A percentile compares a stretch with the other conserved stretches of the same genome.
These are phyloP conservation scores for Trametes sanguinea DNA, from an alignment of 768 basidiomycete species.

Conservation along the genomic window DNA sequence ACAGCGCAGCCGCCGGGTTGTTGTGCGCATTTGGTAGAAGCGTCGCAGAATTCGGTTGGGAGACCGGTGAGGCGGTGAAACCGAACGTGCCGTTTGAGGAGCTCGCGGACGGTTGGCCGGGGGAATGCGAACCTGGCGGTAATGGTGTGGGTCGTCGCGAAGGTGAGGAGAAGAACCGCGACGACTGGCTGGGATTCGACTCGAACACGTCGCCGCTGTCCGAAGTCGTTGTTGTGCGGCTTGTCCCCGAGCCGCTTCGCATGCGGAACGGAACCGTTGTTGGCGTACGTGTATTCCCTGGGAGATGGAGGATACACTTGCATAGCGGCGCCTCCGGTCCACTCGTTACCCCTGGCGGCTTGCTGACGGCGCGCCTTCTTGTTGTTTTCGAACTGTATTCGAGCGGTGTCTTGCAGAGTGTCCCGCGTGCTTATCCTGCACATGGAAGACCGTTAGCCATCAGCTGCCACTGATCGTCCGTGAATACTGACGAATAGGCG, in stretches of 20 bases:
- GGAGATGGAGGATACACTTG: slow-evolving; percentile 43
- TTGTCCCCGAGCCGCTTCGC: slow-evolving; percentile 81
- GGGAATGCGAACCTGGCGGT: slow-evolving; percentile 61
- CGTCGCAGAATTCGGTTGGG: slow-evolving; percentile 31
- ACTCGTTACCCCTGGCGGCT: slow-evolving; percentile 69
- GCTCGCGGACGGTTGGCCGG: slow-evolving; percentile 51
- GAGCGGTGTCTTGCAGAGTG: slow-evolving; percentile 78
- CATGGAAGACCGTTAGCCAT: slow-evolving; percentile 14
- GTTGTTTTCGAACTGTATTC: slow-evolving; percentile 76
- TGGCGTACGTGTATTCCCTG: slow-evolving; percentile 34
- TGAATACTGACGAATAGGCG: slow-evolving; percentile 75
- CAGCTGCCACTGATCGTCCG: background rate
- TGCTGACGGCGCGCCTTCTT: slow-evolving; percentile 79
- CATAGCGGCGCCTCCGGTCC: slow-evolving; percentile 40
- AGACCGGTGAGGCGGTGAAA: slow-evolving; percentile 43
- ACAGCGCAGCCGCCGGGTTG: slow-evolving; percentile 53
- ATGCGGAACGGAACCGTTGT: slow-evolving; percentile 52
- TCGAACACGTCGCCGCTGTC: slow-evolving; percentile 69
- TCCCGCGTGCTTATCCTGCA: slow-evolving; percentile 71
- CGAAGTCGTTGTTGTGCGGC: slow-evolving; percentile 73
- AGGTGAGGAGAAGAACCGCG: slow-evolving; percentile 35
- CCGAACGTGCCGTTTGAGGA: slow-evolving; percentile 42
- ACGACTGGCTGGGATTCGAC: slow-evolving; percentile 47
- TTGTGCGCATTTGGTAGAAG: slow-evolving; percentile 30
- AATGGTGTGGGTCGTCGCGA: slow-evolving; percentile 30